A percentile compares a stretch with the other conserved stretches of the same genome.
Conservation (phyloP, 75 land plant species). For the Picea glauca region DNA sequence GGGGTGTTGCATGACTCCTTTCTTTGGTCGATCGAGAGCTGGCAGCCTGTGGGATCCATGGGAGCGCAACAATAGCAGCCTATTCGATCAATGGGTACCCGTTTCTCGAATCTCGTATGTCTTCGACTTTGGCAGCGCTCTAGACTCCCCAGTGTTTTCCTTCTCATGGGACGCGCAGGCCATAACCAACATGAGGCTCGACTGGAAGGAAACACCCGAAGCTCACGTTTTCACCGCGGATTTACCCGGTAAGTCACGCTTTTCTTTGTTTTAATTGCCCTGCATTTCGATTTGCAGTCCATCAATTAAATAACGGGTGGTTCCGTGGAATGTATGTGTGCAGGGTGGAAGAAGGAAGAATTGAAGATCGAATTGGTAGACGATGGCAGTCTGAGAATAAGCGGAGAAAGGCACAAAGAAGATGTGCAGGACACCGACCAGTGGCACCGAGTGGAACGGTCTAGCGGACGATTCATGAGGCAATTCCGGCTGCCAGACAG, state of each 20-base stretch:
- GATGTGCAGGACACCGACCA: not conserved
- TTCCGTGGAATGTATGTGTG: not conserved
- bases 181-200: slow-evolving; percentile 32
- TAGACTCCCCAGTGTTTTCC: not conserved
- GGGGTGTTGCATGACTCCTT: too few species aligned
- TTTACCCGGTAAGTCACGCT: slow-evolving; percentile 25
- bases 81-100: not conserved
- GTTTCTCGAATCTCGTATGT: not conserved
- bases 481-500: slow-evolving; percentile 36
- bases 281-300: not conserved
- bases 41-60: not conserved
- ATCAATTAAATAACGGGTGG: too few species aligned
- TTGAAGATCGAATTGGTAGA: slow-evolving; percentile 37
- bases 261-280: not conserved
- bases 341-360: slow-evolving; percentile 17
- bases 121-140: not conserved
- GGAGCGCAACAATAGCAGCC: not conserved
- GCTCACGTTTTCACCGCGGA: slow-evolving; percentile 43
- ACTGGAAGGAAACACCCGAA: slow-evolving; percentile 24
- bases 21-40: not conserved
- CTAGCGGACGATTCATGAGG: not conserved
- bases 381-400: slow-evolving; percentile 1
- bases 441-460: not conserved
- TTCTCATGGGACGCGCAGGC: slow-evolving; percentile 20
- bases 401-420: slow-evolving; percentile 13